Evolutionary conservation across 345 rosid species (phyloP), one percentile per base, ranked within the genome.

Genomic region (Eucalyptus pauciflora): DNA sequence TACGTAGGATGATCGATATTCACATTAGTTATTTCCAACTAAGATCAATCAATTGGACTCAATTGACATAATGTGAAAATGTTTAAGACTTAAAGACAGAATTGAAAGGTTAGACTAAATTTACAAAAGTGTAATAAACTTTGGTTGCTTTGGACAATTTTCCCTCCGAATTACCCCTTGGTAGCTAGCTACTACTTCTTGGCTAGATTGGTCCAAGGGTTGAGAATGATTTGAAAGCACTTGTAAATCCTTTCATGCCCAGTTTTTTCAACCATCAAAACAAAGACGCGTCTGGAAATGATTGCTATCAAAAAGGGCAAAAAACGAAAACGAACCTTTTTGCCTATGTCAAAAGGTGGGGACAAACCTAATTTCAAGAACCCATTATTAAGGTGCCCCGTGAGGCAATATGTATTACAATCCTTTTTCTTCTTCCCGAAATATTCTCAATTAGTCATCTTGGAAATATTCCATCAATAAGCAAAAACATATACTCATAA

Each of bases 1-100:
- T 52, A 52, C 5, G 1, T 20, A 18, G 58, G 10, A 18, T 17
- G 58, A 52, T 52, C 0, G 1, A 52, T 52, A 52, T 52, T 52
- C 58, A 52, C 58, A 8, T 52, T 0, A 3, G 5, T 52, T 52
- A 52, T 52, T 52, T 52, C 2, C 8, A 52, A 10, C 24, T 7
- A 52, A 52, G 24, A 52, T 52, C 24, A 1, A 50, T 6, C 3
- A 6, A 16, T 50, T 50, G 6, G 20, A 52, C 8, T 52, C 56
- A 18, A 52, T 52, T 7, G 4, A 0, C 2, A 52, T 18, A 50
- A 50, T 2, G 2, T 52, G 24, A 52, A 52, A 52, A 52, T 52
- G 7, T 52, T 52, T 52, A 17, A 52, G 9, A 52, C 9, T 52
- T 52, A 52, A 52, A 52, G 5, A 52, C 1, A 52, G 20, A 52